Conservation (phyloP, 192 early-diverging fungal species). For the Coemansia sp. region DNA sequence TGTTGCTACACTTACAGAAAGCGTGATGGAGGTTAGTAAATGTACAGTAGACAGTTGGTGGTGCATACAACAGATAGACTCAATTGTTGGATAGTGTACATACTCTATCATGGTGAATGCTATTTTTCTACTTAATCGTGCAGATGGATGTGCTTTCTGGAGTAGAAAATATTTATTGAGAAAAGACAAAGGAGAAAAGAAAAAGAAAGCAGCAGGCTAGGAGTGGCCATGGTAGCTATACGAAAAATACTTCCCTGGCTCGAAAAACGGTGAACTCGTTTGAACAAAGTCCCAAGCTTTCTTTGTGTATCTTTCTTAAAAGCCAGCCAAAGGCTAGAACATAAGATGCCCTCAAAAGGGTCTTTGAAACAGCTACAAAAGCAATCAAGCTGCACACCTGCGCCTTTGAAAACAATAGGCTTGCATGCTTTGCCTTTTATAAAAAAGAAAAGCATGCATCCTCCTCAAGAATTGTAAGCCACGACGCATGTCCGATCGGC, state of each 20-base stretch:
- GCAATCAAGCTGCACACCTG: neutral
- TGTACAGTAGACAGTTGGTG: neutral
- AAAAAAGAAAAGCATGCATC: neutral
- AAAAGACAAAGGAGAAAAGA: neutral
- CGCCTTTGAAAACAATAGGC: slow-evolving; percentile 4
- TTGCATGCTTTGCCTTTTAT: neutral
- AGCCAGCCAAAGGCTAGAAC: neutral
- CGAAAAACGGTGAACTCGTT: no score
- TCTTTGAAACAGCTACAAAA: neutral
- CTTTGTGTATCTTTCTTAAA: neutral
- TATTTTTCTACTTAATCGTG: neutral
- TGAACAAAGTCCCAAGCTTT: neutral
- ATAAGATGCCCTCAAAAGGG: neutral
- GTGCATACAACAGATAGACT: neutral
- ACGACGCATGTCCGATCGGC: neutral
- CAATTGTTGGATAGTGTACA: neutral
- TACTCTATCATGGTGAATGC: neutral
- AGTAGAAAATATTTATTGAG: neutral
- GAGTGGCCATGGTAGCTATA: neutral
- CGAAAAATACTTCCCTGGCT: neutral
- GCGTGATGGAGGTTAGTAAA: neutral
- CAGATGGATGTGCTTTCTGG: neutral
- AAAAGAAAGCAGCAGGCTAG: neutral
- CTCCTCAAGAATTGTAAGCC: neutral
- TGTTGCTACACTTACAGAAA: neutral